Evolutionary conservation across 1,284 basidiomycete species (phyloP), one percentile per base, ranked within the genome.

Genomic region (Pyrrhoderma noxium): DNA sequence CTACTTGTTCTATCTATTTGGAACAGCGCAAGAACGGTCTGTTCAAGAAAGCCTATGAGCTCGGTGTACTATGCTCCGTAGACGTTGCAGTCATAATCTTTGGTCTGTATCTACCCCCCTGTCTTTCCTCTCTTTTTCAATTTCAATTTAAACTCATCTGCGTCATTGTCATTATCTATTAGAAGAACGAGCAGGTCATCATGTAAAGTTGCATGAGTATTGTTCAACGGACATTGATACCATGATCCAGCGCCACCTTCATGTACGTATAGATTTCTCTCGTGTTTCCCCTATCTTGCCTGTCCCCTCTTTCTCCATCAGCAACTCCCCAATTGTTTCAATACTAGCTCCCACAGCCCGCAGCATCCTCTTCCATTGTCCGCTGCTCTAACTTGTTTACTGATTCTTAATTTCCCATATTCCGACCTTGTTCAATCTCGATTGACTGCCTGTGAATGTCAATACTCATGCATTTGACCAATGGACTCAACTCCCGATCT

Each of bases 201-300:
- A 77, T 62, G 58, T 74, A 51, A 83, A 83, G 66, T 70, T 82
- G 1, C 80, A 79, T 63, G 78, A 82, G 63, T 83, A 81, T 60
- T 75, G 74, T 56, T 79, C 77, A 8, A 67, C 72, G 8, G 75
- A 80, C 60, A 70, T 77, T 46, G 71, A 75, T 51, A 67, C 71
- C 54, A 73, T 77, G 53, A 71, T 77, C 19, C 69, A 75, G 56
- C 67, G 75, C 37, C 76, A 77, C 59, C 49, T 76, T 41, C 64
- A 67, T 54, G 75, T 75, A 59, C 40, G 72, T 49, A 27, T 38
- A 47, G 14, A 21, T 23, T 23, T 38, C 44, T 39, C 49, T 21
- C 49, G 45, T 44, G 9, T 16, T 9, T 39, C 19, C 27, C 45
- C 49, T 21, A 31, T 51, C 19, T 19, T 23, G 4, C 8, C 40